Percentiles rank a stretch among this genome's conserved stretches.
Evolutionary conservation across 2,329 filamentous ascomycete species (phyloP).

Genomic region (Juglanconis oblonga): DNA sequence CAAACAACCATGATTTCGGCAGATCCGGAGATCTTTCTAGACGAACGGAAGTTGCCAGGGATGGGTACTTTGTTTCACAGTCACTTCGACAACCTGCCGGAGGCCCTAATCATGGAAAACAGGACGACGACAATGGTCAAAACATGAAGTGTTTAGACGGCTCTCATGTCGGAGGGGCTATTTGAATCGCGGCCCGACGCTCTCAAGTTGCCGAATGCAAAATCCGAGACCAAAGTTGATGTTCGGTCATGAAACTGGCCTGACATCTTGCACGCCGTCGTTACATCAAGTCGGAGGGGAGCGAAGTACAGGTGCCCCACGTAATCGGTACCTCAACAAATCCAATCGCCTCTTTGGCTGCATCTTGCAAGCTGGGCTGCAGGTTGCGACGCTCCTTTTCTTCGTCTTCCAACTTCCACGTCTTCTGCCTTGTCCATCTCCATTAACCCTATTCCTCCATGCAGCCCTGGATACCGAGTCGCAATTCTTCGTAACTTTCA

Average conservation of each 20-base stretch:
- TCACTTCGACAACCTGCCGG: conserved; percentile 6
- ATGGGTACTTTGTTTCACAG: conserved; percentile 13
- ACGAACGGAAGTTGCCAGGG: not conserved
- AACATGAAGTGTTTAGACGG: not conserved
- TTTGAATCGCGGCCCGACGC: not conserved
- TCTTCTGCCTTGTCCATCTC: not conserved
- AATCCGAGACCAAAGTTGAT: not conserved
- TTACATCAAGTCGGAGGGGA: too few species aligned
- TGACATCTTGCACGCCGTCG: too few species aligned
- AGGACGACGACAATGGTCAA: not conserved
- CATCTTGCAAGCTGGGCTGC: conserved; percentile 1
- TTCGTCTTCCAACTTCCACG: not conserved
- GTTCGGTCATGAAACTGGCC: conserved; percentile 1
- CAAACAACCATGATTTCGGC: too few species aligned
- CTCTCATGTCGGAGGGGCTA: not conserved
- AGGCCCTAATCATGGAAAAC: not conserved
- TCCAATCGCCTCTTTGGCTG: conserved; percentile 8
- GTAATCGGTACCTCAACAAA: conserved; percentile 15
- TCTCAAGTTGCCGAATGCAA: not conserved
- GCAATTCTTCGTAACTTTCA: not conserved
- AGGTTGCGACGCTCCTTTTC: conserved; percentile 15
- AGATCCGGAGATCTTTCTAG: too few species aligned
- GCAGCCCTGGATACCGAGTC: not conserved
- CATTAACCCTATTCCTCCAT: not conserved
- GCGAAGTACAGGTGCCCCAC: conserved; percentile 10